Evolutionary conservation across 2,329 filamentous ascomycete genomes (phyloP), one percentile per base, ranked within the genome.

Genomic region (Phyllosticta citribraziliensis): DNA sequence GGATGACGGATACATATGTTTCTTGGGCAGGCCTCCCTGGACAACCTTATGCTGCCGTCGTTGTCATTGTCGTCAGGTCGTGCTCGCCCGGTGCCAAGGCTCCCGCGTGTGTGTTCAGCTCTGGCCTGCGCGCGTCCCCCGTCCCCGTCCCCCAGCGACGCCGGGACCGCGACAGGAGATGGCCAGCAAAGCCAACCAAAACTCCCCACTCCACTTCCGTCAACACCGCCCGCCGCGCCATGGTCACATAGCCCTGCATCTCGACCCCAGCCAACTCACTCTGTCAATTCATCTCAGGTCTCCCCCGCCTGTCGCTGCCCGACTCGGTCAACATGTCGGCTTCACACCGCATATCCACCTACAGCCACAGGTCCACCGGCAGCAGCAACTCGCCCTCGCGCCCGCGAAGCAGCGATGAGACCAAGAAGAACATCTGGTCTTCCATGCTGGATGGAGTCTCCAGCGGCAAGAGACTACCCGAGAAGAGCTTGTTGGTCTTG

Each of bases 361-460:
- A 58, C 63, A 60, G 33, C 52, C 51, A 58, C 55, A 55, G 63
- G 40, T 52, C 55, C 63, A 27, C 63, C 61, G 35, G 55, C 20
- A 47, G 40, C 40, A 62, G 61, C 61, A 56, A 57, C 53, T 58
- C 61, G 40, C 64, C 68, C 57, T 67, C 70, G 52, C 67, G 71
- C 56, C 71, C 74, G 12, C 70, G 76, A 40, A 81, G 79, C 74
- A 87, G 88, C 68, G 87, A 87, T 73, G 77, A 77, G 53, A 76
- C 78, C 65, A 92, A 90, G 78, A 90, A 89, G 76, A 90, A 96
- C 72, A 87, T 97, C 75, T 97, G 93, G 93, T 92, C 88, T 64
- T 91, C 90, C 53, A 90, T 97, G 88, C 82, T 97, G 67, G 90
- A 95, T 74, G 87, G 85, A 58, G 92, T 94, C 67, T 91, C 92